Evolutionary conservation across 2,329 filamentous ascomycete genomes (phyloP).

Genomic region (Talaromyces funiculosus): DNA sequence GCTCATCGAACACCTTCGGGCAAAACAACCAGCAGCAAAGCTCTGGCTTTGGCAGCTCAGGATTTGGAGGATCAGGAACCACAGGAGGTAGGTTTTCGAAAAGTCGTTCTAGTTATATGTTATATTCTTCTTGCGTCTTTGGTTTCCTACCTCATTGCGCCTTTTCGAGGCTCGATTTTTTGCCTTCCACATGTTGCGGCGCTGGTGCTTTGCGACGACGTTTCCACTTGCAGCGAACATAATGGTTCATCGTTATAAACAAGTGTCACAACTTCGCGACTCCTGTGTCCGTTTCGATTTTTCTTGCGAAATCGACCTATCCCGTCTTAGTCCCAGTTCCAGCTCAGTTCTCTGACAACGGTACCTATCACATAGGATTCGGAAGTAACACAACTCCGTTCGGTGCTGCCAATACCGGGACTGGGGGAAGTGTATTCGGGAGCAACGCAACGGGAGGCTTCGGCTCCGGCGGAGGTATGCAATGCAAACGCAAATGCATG

Average conservation of each 20-base stretch:
- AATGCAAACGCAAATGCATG: not conserved
- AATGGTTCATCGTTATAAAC: not conserved
- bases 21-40: slow-evolving; percentile 48
- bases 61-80: slow-evolving; percentile 27
- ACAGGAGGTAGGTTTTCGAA: slow-evolving; percentile 33
- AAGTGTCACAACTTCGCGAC: slow-evolving; percentile 7
- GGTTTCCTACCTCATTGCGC: not conserved
- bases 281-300: slow-evolving; percentile 25
- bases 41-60: slow-evolving; percentile 35
- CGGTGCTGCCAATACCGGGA: slow-evolving; percentile 27
- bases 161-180: not conserved
- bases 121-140: not conserved
- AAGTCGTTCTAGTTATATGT: not conserved
- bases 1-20: slow-evolving; percentile 54
- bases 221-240: not conserved
- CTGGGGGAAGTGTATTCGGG: slow-evolving; percentile 32
- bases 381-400: slow-evolving; percentile 35
- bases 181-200: slow-evolving; percentile 16
- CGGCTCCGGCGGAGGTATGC: slow-evolving; percentile 41
- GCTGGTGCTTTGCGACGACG: slow-evolving; percentile 25
- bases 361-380: slow-evolving; percentile 35
- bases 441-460: slow-evolving; percentile 36
- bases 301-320: slow-evolving; percentile 27
- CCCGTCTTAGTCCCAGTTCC: slow-evolving; percentile 18
- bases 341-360: slow-evolving; percentile 35